These are phyloP conservation scores for Plasmodium ovale DNA, from an alignment of 169 alveolate genomes.

Conservation along the genomic window DNA sequence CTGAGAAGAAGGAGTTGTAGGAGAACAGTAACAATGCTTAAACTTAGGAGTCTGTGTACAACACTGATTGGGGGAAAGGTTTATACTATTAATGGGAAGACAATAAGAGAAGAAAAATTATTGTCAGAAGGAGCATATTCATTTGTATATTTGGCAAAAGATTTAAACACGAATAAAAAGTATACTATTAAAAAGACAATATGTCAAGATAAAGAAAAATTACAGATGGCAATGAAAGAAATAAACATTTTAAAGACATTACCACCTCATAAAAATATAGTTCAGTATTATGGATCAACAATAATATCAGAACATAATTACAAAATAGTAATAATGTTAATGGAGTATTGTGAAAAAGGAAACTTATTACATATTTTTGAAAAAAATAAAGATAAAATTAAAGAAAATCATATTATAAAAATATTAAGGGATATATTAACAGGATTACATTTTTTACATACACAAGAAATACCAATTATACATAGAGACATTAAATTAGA, in stretches of 20 bases:
- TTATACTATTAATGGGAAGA: constrained; percentile 61
- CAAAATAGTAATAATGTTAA: constrained; percentile 47
- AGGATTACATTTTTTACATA: constrained; percentile 85
- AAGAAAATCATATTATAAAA: constrained; percentile 80
- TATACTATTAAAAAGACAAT: constrained; percentile 82
- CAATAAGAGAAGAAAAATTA: constrained; percentile 62
- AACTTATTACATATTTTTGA: constrained; percentile 85
- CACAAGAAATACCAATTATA: constrained; percentile 90
- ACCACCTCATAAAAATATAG: constrained; percentile 75
- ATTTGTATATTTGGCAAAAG: constrained; percentile 82
- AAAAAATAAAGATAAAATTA: constrained; percentile 85
- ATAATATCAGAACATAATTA: constrained; percentile 24
- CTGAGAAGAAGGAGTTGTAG: too few species aligned
- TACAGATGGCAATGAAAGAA: constrained; percentile 79
- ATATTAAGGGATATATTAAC: constrained; percentile 76
- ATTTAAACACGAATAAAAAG: constrained; percentile 75
- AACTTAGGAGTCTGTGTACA: constrained; percentile 54
- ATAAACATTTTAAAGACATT: constrained; percentile 63
- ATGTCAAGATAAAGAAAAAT: constrained; percentile 77
- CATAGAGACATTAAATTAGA: constrained; percentile 90
- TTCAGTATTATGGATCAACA: constrained; percentile 73
- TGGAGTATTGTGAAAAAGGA: constrained; percentile 79
- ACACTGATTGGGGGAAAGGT: constrained; percentile 65
- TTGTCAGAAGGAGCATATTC: constrained; percentile 88
- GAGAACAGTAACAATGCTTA: constrained; percentile 36